Evolutionary conservation across 805 yeast species (phyloP).

Genomic region (Maudiozyma pseudohumilis): DNA sequence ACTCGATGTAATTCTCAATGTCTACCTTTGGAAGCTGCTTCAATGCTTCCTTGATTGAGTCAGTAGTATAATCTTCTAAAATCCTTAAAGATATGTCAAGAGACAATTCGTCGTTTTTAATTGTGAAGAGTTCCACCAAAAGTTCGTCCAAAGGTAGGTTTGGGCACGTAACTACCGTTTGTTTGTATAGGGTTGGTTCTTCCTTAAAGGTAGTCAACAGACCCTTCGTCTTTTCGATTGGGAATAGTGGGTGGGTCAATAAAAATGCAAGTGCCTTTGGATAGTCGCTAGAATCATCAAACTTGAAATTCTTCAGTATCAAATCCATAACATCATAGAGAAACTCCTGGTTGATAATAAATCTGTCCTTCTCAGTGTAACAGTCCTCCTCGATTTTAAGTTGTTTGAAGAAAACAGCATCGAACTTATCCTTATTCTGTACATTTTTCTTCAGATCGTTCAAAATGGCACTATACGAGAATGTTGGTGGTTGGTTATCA

Average conservation of each 20-base stretch:
- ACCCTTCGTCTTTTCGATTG: slow-evolving; percentile 45
- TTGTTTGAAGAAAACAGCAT: slow-evolving; percentile 24
- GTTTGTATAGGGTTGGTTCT: slow-evolving; percentile 61
- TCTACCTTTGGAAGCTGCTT: slow-evolving; percentile 27
- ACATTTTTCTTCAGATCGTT: slow-evolving; percentile 17
- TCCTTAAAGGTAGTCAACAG: slow-evolving; percentile 44
- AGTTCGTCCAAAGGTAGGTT: slow-evolving; percentile 57
- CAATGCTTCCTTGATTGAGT: slow-evolving; percentile 42
- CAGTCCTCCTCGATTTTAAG: slow-evolving; percentile 35
- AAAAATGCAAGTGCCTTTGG: slow-evolving; percentile 63
- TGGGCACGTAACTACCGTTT: slow-evolving; percentile 72
- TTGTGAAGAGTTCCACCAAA: slow-evolving; percentile 45
- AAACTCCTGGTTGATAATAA: slow-evolving; percentile 46
- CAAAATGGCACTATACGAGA: slow-evolving; percentile 20
- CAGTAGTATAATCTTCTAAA: slow-evolving; percentile 51
- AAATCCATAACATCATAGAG: slow-evolving; percentile 37
- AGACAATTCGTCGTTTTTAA: slow-evolving; percentile 54
- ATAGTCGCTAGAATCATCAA: slow-evolving; percentile 17
- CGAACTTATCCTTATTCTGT: slow-evolving; percentile 22
- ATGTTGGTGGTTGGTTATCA: slow-evolving; percentile 9
- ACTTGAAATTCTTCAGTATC: slow-evolving; percentile 28
- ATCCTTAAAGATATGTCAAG: slow-evolving; percentile 59
- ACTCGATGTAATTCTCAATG: slow-evolving; percentile 27
- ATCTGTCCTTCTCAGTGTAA: slow-evolving; percentile 56
- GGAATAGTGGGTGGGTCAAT: slow-evolving; percentile 82